Evolutionary conservation across 2,329 filamentous ascomycete genomes (phyloP).

Genomic region (Aspergillus sp.): DNA sequence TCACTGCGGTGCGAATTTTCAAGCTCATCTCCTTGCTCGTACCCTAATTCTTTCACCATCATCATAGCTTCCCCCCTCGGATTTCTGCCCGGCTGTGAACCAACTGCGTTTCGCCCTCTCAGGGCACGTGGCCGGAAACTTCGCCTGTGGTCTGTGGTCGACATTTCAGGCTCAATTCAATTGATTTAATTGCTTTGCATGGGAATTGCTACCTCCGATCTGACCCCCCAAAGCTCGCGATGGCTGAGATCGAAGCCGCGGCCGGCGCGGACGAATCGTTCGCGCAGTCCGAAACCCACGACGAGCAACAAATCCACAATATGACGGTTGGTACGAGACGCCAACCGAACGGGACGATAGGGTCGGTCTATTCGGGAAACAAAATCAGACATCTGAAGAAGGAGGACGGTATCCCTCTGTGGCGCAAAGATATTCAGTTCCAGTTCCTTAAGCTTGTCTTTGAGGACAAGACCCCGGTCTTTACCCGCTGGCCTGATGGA

Average conservation of each 20-base stretch:
- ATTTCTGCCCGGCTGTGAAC: conserved; percentile 1
- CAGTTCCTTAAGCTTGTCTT: conserved; percentile 67
- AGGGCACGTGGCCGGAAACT: conserved; percentile 1
- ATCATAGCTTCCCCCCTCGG: conserved; percentile 5
- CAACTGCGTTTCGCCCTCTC: conserved; percentile 9
- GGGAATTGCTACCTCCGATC: not conserved
- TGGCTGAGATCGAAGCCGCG: conserved; percentile 41
- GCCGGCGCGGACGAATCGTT: conserved; percentile 42
- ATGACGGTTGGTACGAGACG: conserved; percentile 58
- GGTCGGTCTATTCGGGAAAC: conserved; percentile 69
- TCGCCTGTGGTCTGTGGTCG: not conserved
- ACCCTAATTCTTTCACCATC: conserved; percentile 8
- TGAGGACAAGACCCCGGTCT: conserved; percentile 68
- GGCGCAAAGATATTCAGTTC: conserved; percentile 70
- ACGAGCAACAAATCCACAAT: conserved; percentile 42
- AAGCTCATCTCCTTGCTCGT: conserved; percentile 1
- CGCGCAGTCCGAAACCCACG: conserved; percentile 40
- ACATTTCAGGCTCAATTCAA: not conserved
- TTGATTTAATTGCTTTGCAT: not conserved
- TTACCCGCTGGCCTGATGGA: conserved; percentile 88
- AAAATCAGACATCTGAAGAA: conserved; percentile 71
- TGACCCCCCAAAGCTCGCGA: conserved; percentile 20
- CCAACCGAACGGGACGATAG: conserved; percentile 68
- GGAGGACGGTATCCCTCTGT: conserved; percentile 68
- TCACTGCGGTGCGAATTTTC: conserved; percentile 4